Base-by-base conservation (phyloP, 2,329 filamentous ascomycete species). In the Thielaviopsis populi region DNA sequence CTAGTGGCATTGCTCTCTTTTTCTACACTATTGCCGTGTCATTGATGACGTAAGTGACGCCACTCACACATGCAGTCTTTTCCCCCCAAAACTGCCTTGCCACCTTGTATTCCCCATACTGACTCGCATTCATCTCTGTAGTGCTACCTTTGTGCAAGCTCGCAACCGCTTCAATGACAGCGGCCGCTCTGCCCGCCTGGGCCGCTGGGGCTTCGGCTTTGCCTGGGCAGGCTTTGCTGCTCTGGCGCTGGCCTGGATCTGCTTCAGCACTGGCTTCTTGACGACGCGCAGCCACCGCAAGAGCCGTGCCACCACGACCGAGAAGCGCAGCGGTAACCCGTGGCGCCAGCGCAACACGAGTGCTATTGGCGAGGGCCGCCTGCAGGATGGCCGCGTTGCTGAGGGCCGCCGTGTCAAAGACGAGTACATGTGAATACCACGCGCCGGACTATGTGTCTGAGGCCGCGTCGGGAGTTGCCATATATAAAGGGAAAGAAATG, bases 181-280 rank as follows among this genome's bases (percentile, higher is more conserved):
- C 63, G 80, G 79, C 66, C 80, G 83, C 63, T 70, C 72, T 19
- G 86, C 89, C 37, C 73, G 72, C 11, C 72, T 94, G 43, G 89
- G 89, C 62, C 71, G 70, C 40, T 88, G 86, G 70, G 86, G 84
- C 22, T 89, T 89, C 70, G 89, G 82, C 54, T 92, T 91, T 75
- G 84, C 83, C 67, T 94, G 89, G 89, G 84, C 80, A 17, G 81
- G 87, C 1, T 83, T 84, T 74, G 82, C 81, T 10, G 80, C 80
- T 63, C 81, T 89, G 69, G 75, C 89, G 68, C 72, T 91, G 68
- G 80, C 86, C 17, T 82, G 80, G 3, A 68, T 89, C 37, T 75
- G 90, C 65, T 89, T 91, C 76, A 87, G 81, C 73, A 63, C 84
- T 40, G 83, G 83, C 62, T 80, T 82, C 56, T 63, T 63, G 27